Evolutionary conservation across 2,329 filamentous ascomycete genomes (phyloP), one percentile per base, ranked within the genome.

Genomic region (Colletotrichum neosansevieriae): DNA sequence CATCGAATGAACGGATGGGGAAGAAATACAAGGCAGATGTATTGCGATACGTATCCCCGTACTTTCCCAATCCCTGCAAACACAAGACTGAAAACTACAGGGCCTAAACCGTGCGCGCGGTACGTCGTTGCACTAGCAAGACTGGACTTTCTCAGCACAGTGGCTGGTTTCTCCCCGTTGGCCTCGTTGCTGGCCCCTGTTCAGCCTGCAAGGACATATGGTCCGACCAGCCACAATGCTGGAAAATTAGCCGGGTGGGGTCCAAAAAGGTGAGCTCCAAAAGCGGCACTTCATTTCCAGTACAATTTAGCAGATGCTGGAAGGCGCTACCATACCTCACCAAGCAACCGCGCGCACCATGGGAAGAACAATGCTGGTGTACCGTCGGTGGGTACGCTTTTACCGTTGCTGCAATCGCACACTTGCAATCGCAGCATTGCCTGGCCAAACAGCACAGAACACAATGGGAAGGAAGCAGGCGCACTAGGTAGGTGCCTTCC

Each of bases 61-160:
- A 15, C 42, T 13, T 38, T 34, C 61, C 42, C 1, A 13, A 17
- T 54, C 66, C 61, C 56, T 68, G 61, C 61, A 60, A 59, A 40
- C 29, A 51, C 62, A 42, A 47, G 53, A 58, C 54, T 54, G 49
- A 61, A 29, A 7, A 17, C 54, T 42, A 38, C 54, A 61, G 51
- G 67, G 58, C 67, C 62, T 63, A 70, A 74, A 74, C 75, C 75
- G 74, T 76, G 74, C 73, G 71, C 71, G 71, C 73, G 74, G 74
- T 24, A 24, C 24, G 24, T 24, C 24, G 24, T 24, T 24, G 24
- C 24, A 5, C 24, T 11, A 13, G 34, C 44, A 67, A 47, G 50
- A 58, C 29, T 21, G 29, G 29, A 29, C 29, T 29, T 29, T 49
- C 40, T 45, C 24, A 51, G 34, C 51, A 54, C 7, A 24, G 61